Base-by-base conservation (phyloP, 441 rosid genomes). In the Pelargonium australe region DNA sequence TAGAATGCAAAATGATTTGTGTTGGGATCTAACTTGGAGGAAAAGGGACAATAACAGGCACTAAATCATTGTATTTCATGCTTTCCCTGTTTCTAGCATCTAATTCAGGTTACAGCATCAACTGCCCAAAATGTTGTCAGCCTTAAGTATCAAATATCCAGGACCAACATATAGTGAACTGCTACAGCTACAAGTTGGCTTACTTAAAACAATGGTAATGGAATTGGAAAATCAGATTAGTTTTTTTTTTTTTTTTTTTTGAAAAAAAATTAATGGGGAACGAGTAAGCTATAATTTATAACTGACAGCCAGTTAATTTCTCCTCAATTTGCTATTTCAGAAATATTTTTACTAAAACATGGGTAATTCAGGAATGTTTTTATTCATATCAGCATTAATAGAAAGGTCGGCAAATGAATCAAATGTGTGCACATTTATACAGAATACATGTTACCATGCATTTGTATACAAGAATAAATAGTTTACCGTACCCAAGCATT, bases 401-500 rank as follows among this genome's bases (percentile, higher is more conserved):
- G 23, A 55, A 55, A 5, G 17, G 10, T 51, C 58, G 19, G 61
- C 23, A 16, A 57, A 57, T 57, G 20, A 57, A 57, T 57, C 37
- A 31, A 19, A 60, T 60, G 11, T 60, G 34, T 60, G 25, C 25
- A 13, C 34, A 60, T 60, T 28, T 19, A n/a, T 17, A 57, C 63
- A 57, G 20, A 2, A 28, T 57, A 57, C 63, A 57, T 6, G 20
- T 2, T 57, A 23, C 12, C 63, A 16, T 17, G 63, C 63, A 57
- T 57, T 11, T 57, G 28, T 57, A 57, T 7, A 8, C 9, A n/a
- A 20, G 63, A 13, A 10, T 60, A 20, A 60, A 60, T 60, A 60
- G 63, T 60, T 60, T 65, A 17, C 23, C 0, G 12, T 87, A 95
- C 99, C 99, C 99, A 95, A 78, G 99, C 97, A 86, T 87, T 92